These are phyloP conservation scores for Cyclanthera cordifolia DNA, from an alignment of 306 rosid genomes.

Conservation along the genomic window DNA sequence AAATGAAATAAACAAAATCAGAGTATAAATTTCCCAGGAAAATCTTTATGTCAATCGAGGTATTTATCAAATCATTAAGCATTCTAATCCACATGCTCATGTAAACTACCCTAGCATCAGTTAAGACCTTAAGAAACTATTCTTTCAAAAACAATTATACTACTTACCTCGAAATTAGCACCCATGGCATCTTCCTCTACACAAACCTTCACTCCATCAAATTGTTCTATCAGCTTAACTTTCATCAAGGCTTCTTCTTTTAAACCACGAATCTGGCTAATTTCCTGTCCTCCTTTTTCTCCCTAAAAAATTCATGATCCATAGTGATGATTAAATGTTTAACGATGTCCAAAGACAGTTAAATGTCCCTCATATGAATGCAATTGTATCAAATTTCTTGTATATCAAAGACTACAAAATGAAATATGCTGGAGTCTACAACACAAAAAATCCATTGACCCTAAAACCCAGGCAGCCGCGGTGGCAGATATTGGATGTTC, in stretches of 20 bases:
- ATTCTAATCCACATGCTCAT: background rate
- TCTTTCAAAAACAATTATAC: background rate
- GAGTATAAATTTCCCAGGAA: background rate
- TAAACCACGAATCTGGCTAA: constrained; percentile 16
- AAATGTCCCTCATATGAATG: background rate
- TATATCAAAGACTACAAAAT: background rate
- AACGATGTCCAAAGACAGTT: background rate
- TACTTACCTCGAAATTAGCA: constrained; percentile 37
- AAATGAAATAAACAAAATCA: constrained; percentile 11
- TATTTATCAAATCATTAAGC: background rate
- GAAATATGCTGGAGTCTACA: background rate
- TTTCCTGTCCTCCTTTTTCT: constrained; percentile 22
- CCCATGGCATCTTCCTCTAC: constrained; percentile 32
- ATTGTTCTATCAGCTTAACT: constrained; percentile 24
- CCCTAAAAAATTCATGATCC: constrained; percentile 26
- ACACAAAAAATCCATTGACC: background rate
- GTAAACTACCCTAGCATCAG: background rate
- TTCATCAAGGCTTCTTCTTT: constrained; percentile 22
- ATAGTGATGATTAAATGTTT: background rate
- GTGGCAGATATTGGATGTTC: background rate
- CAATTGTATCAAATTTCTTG: background rate
- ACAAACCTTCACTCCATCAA: constrained; percentile 29
- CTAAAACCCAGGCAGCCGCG: background rate
- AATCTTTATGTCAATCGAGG: background rate
- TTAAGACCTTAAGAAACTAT: background rate